Conservation (phyloP, 2,329 filamentous ascomycete species). For the Helminthosporium solani region DNA sequence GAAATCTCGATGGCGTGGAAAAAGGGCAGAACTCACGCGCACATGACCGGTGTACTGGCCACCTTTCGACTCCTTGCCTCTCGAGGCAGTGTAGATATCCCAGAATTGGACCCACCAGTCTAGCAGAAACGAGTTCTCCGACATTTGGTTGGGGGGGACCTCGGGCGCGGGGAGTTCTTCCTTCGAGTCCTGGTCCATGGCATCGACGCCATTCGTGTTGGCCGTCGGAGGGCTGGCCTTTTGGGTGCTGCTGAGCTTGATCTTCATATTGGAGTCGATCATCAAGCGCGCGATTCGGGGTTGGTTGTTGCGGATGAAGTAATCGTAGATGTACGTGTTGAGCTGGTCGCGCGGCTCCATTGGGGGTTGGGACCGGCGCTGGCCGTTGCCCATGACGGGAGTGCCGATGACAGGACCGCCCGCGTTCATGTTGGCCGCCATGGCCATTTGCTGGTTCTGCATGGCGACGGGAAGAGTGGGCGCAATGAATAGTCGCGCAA, state of each 20-base stretch:
- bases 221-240: constrained; percentile 66
- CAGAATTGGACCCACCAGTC: constrained; percentile 98
- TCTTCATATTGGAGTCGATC: constrained; percentile 53
- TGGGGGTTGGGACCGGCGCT: constrained; percentile 33
- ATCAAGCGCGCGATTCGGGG: constrained; percentile 74
- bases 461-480: constrained; percentile 28
- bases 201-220: constrained; percentile 66
- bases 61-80: constrained; percentile 41
- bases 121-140: constrained; percentile 81
- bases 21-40: constrained; percentile 64
- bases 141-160: constrained; percentile 60
- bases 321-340: constrained; percentile 89
- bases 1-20: background rate
- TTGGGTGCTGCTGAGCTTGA: constrained; percentile 58
- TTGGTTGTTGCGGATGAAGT: constrained; percentile 84
- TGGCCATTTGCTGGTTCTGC: constrained; percentile 56
- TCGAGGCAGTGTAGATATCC: constrained; percentile 86
- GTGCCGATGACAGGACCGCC: constrained; percentile 64
- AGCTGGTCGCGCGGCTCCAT: constrained; percentile 56
- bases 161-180: constrained; percentile 79
- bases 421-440: constrained; percentile 68
- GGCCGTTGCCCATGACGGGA: constrained; percentile 66
- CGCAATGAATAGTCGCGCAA: too few relatives aligned
- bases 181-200: constrained; percentile 79
- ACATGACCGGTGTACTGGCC: constrained; percentile 74